A percentile compares a stretch with the other conserved stretches of the same genome.
These are phyloP conservation scores for Vitis labrusca DNA, from an alignment of 164 flowering plant genomes.

Conservation along the genomic window DNA sequence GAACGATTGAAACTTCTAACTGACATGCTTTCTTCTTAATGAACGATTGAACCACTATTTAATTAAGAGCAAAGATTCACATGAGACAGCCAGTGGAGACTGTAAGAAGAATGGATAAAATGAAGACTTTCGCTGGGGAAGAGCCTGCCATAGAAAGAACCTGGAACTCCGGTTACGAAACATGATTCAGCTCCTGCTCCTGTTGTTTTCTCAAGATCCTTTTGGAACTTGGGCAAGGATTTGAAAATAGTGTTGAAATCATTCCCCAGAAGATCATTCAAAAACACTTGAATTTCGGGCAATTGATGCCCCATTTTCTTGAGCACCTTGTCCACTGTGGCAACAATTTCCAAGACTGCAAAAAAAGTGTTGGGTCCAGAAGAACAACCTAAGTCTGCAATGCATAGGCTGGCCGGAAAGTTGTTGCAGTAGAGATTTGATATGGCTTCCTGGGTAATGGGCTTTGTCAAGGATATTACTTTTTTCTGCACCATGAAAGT, in stretches of 20 bases:
- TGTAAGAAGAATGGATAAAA: conserved; percentile 68
- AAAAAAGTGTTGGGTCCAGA: conserved; percentile 69
- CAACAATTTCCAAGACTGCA: conserved; percentile 32
- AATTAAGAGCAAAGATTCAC: conserved; percentile 21
- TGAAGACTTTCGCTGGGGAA: conserved; percentile 44
- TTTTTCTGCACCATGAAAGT: conserved; percentile 31
- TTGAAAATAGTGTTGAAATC: conserved; percentile 62
- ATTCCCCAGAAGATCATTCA: conserved; percentile 71
- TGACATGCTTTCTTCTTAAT: not conserved
- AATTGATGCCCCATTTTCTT: not conserved
- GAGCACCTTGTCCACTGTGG: conserved; percentile 16
- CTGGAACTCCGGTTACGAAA: conserved; percentile 50
- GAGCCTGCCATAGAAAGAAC: conserved; percentile 61
- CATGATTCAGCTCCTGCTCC: conserved; percentile 31
- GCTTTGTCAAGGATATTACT: conserved; percentile 35
- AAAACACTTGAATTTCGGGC: conserved; percentile 43
- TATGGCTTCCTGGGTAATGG: conserved; percentile 39
- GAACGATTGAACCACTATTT: not conserved
- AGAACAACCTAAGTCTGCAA: conserved; percentile 77
- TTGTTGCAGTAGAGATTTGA: conserved; percentile 19
- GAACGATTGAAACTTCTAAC: too few species aligned
- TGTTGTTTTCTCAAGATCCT: conserved; percentile 17
- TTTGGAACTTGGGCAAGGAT: conserved; percentile 30
- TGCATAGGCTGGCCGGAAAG: conserved; percentile 23
- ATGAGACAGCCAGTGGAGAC: conserved; percentile 69